These are phyloP conservation scores for Globisporangium lucens DNA, from an alignment of 352 stramenopile species.

Conservation along the genomic window DNA sequence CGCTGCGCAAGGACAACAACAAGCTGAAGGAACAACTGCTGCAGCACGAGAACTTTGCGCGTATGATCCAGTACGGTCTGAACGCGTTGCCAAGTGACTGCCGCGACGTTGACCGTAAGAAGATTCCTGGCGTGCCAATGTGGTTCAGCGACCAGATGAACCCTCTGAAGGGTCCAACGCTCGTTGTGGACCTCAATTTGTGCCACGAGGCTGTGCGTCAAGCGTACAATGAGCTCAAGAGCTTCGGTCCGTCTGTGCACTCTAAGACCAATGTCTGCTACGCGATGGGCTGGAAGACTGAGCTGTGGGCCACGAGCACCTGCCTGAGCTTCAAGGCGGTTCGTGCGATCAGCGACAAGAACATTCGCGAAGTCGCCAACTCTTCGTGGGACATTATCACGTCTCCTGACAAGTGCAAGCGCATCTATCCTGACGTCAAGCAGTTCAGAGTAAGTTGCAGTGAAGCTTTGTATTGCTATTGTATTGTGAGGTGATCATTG, in stretches of 20 bases:
- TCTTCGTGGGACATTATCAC: slow-evolving; percentile 84
- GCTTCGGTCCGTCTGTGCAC: slow-evolving; percentile 68
- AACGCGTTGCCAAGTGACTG: slow-evolving; percentile 76
- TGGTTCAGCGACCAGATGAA: slow-evolving; percentile 85
- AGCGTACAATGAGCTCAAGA: slow-evolving; percentile 78
- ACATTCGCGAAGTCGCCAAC: slow-evolving; percentile 68
- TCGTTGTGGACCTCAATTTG: slow-evolving; percentile 75
- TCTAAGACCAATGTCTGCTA: slow-evolving; percentile 85
- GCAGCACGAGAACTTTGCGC: slow-evolving; percentile 83
- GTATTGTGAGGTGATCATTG: neutral
- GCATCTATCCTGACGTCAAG: slow-evolving; percentile 82
- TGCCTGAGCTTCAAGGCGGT: slow-evolving; percentile 74
- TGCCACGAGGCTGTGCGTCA: slow-evolving; percentile 76
- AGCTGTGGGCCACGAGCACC: slow-evolving; percentile 74
- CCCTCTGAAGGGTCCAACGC: slow-evolving; percentile 63
- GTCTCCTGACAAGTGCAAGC: slow-evolving; percentile 78
- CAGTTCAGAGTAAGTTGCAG: slow-evolving; percentile 58
- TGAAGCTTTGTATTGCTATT: neutral
- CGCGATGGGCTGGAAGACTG: slow-evolving; percentile 83
- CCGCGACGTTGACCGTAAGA: slow-evolving; percentile 75
- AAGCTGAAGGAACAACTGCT: slow-evolving; percentile 78
- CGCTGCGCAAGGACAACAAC: slow-evolving; percentile 80
- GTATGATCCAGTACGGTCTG: slow-evolving; percentile 82
- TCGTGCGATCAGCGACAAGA: slow-evolving; percentile 60
- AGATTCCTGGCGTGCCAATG: slow-evolving; percentile 64